phyloP scores from a whole-genome alignment of 345 rosid genomes.

The Eutrema heterophyllum region DNA sequence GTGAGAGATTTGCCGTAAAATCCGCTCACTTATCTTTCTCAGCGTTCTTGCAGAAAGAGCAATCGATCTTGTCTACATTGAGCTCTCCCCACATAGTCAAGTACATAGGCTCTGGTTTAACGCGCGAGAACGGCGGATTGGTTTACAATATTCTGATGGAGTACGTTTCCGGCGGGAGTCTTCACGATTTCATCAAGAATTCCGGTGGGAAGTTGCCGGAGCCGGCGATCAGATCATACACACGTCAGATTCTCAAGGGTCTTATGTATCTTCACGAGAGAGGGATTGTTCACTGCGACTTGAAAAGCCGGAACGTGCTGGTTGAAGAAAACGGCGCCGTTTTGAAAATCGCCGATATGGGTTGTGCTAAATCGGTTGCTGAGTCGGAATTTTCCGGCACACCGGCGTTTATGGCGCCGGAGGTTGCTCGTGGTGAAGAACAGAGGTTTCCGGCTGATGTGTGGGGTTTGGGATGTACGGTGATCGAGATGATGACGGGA shows the following conservation, averaged over 20 bases:
- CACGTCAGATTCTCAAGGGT: conserved; percentile 47
- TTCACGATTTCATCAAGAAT: conserved; percentile 48
- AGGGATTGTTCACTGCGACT: conserved; percentile 71
- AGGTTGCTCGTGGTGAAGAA: conserved; percentile 80
- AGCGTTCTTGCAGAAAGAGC: conserved; percentile 48
- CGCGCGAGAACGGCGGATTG: conserved; percentile 21
- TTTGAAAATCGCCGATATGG: conserved; percentile 71
- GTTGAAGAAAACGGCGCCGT: conserved; percentile 36
- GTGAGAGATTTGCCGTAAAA: conserved; percentile 62
- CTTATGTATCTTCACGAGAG: conserved; percentile 52
- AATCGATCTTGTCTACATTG: conserved; percentile 47
- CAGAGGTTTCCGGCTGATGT: conserved; percentile 81
- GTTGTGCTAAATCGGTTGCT: conserved; percentile 51
- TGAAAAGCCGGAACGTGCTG: conserved; percentile 74
- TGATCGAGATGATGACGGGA: conserved; percentile 82
- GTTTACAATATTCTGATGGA: conserved; percentile 68
- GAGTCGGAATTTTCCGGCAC: conserved; percentile 59
- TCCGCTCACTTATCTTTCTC: conserved; percentile 51
- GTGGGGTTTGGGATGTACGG: conserved; percentile 82
- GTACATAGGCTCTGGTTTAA: conserved; percentile 51
- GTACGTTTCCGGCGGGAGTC: conserved; percentile 63
- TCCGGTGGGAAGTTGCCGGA: conserved; percentile 60
- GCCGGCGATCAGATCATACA: conserved; percentile 37
- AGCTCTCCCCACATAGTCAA: conserved; percentile 54
- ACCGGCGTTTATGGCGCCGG: conserved; percentile 94